Percentiles rank a stretch among this genome's conserved stretches.
Conservation (phyloP, 352 stramenopile species). For the Pythium scleroteichum region DNA sequence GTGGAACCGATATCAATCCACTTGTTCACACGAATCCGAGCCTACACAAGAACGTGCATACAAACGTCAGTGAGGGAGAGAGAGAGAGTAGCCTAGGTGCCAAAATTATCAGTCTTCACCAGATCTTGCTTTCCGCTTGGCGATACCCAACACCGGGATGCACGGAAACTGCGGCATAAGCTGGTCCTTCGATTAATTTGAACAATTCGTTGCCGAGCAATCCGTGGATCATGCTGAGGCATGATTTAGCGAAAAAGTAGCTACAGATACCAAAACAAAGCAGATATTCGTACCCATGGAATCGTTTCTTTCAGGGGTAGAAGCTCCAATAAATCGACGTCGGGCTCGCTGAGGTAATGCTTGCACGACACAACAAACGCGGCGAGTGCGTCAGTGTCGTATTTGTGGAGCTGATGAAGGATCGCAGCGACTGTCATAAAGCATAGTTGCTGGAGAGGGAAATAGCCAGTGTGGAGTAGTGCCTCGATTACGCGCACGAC, state of each 20-base stretch:
- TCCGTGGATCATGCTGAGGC: constrained; percentile 28
- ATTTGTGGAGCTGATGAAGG: constrained; percentile 37
- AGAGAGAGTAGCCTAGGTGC: not conserved
- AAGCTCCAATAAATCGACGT: constrained; percentile 34
- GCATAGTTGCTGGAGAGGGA: constrained; percentile 64
- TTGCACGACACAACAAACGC: constrained; percentile 27
- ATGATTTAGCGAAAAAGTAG: not conserved
- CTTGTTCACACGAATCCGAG: constrained; percentile 42
- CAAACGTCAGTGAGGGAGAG: too few relatives aligned
- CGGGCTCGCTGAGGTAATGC: constrained; percentile 19
- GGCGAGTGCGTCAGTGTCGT: constrained; percentile 19
- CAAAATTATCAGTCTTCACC: constrained; percentile 19
- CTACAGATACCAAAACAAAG: too few relatives aligned
- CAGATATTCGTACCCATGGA: constrained; percentile 49
- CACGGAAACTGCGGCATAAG: constrained; percentile 27
- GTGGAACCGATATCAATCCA: constrained; percentile 55
- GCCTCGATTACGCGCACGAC: constrained; percentile 41
- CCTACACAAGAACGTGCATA: constrained; percentile 30
- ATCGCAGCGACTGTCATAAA: constrained; percentile 52
- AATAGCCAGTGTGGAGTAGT: constrained; percentile 53
- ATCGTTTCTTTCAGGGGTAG: constrained; percentile 39
- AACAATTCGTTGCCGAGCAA: constrained; percentile 28
- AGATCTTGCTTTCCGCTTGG: constrained; percentile 25
- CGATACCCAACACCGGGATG: constrained; percentile 32
- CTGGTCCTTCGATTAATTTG: constrained; percentile 30